phyloP scores from a whole-genome alignment of 2,329 filamentous ascomycete genomes.

The Arachnomyces sp. region DNA sequence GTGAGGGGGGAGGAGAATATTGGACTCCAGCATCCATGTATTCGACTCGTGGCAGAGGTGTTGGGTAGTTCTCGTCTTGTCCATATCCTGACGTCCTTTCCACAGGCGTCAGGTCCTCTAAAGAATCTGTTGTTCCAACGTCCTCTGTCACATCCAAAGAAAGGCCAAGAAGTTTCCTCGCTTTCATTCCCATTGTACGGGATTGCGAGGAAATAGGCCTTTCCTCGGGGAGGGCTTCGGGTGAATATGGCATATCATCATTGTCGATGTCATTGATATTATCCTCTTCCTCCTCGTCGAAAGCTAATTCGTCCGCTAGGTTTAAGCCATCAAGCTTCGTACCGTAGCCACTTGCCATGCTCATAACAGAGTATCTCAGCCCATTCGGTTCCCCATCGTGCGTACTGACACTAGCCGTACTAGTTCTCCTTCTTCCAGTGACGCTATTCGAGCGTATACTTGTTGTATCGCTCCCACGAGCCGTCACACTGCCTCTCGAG shows the following conservation, averaged over 20 bases:
- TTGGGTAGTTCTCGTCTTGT: constrained; percentile 36
- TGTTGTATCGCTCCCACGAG: constrained; percentile 56
- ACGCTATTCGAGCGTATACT: constrained; percentile 70
- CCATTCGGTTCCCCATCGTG: constrained; percentile 45
- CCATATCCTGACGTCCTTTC: constrained; percentile 29
- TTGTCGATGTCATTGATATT: constrained; percentile 52
- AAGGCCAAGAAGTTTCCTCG: constrained; percentile 39
- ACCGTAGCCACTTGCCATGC: constrained; percentile 46
- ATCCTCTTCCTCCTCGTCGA: constrained; percentile 67
- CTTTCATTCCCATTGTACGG: constrained; percentile 31
- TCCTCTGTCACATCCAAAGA: constrained; percentile 28
- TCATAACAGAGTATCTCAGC: constrained; percentile 65
- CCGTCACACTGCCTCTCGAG: constrained; percentile 49
- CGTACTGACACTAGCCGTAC: constrained; percentile 45
- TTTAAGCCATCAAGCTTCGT: constrained; percentile 61
- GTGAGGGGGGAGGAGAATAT: constrained; percentile 75
- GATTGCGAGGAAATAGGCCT: constrained; percentile 35
- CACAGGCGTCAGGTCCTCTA: constrained; percentile 6
- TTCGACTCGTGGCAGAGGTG: constrained; percentile 33
- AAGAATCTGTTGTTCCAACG: constrained; percentile 17
- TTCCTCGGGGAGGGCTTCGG: constrained; percentile 37
- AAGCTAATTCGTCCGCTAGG: constrained; percentile 83
- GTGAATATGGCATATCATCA: constrained; percentile 55
- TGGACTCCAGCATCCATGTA: constrained; percentile 76
- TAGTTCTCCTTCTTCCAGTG: constrained; percentile 51